These are phyloP conservation scores for Euptelea pleiosperma DNA, from an alignment of 164 flowering plant species.

Conservation along the genomic window DNA sequence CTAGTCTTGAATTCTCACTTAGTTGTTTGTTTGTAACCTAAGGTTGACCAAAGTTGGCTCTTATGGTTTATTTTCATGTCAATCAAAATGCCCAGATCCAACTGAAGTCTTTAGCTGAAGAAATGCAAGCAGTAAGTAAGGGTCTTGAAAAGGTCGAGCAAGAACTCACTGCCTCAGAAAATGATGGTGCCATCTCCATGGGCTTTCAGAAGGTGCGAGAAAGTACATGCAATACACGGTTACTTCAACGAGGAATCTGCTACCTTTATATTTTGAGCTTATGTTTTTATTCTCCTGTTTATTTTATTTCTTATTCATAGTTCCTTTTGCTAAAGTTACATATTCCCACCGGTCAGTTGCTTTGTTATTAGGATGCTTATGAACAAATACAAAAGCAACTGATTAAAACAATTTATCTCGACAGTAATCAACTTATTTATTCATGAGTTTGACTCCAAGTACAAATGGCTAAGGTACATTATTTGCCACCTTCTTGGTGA, in stretches of 20 bases:
- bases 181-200: slow-evolving; percentile 78
- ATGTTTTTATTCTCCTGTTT: not conserved
- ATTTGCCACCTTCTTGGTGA: not conserved
- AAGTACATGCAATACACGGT: not conserved
- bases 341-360: not conserved
- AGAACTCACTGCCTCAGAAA: slow-evolving; percentile 82
- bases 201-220: slow-evolving; percentile 85
- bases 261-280: not conserved
- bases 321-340: not conserved
- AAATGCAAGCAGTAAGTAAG: slow-evolving; percentile 99
- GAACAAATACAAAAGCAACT: not conserved
- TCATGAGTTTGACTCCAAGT: not conserved
- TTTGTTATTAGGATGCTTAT: not conserved
- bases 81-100: slow-evolving; percentile 54
- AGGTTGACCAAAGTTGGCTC: not conserved
- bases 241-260: slow-evolving; percentile 1
- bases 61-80: not conserved
- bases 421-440: no score
- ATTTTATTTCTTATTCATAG: not conserved
- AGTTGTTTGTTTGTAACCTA: not conserved
- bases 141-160: slow-evolving; percentile 99
- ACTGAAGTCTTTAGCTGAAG: slow-evolving; percentile 93
- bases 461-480: no score
- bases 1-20: not conserved
- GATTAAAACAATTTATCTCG: no score